phyloP scores from a whole-genome alignment of 1,284 basidiomycete genomes.

The Malassezia restricta region DNA sequence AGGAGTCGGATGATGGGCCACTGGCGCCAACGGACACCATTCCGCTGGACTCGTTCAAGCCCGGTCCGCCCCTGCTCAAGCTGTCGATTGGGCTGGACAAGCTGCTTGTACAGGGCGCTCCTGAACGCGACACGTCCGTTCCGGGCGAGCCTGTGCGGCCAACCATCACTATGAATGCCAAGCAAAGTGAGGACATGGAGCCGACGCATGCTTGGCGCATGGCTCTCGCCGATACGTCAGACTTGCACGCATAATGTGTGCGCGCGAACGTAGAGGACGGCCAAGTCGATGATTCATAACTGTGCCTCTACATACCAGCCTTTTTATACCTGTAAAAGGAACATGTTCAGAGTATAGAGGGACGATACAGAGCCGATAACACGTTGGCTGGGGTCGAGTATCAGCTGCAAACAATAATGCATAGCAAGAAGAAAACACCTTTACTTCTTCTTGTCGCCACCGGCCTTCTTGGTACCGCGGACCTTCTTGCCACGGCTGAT shows the following conservation, averaged over 20 bases:
- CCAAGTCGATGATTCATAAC: background rate
- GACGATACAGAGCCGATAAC: constrained; percentile 7
- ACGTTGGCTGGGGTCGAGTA: constrained; percentile 4
- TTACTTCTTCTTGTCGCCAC: constrained; percentile 41
- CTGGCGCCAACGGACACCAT: constrained; percentile 1
- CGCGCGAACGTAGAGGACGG: background rate
- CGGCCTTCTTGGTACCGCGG: constrained; percentile 53
- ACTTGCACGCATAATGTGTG: constrained; percentile 27
- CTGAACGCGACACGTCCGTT: constrained; percentile 15
- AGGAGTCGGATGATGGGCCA: background rate
- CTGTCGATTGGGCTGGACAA: constrained; percentile 34
- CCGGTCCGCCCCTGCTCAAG: constrained; percentile 38
- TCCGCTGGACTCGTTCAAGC: constrained; percentile 25
- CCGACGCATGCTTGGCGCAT: constrained; percentile 41
- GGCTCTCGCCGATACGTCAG: constrained; percentile 29
- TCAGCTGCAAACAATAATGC: background rate
- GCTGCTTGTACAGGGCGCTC: constrained; percentile 34
- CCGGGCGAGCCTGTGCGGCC: constrained; percentile 1
- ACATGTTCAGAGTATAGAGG: background rate
- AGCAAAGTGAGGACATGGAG: constrained; percentile 33
- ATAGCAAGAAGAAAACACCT: background rate
- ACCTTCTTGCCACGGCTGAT: constrained; percentile 74
- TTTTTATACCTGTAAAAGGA: constrained; percentile 10
- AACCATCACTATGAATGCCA: constrained; percentile 18
- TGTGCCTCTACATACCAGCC: constrained; percentile 6